phyloP scores from a whole-genome alignment of 306 rosid species.

The Lupinus albus region DNA sequence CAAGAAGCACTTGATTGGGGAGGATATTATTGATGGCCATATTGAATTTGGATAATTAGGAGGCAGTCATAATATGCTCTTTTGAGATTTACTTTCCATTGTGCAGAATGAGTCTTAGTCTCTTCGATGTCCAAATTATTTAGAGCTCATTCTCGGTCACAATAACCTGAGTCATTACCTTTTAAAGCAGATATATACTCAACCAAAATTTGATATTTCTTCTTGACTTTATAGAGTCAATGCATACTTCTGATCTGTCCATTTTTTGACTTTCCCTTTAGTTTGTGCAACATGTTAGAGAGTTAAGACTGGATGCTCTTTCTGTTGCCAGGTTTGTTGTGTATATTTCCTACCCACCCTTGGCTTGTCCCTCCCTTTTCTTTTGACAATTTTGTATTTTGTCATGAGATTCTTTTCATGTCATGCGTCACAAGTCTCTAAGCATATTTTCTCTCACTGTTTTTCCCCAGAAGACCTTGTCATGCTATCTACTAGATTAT shows the following conservation, averaged over 20 bases:
- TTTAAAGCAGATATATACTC: conserved; percentile 5
- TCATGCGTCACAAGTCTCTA: background rate
- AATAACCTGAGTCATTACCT: background rate
- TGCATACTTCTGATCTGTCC: background rate
- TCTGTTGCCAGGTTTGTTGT: conserved; percentile 5
- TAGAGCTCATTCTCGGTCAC: background rate
- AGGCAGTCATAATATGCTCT: conserved; percentile 1
- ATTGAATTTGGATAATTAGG: conserved; percentile 23
- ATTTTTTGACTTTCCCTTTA: conserved; percentile 7
- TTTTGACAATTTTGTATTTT: background rate
- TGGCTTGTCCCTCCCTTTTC: conserved; percentile 11
- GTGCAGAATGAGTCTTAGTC: background rate
- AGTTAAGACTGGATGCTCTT: conserved; percentile 9
- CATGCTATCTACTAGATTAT: conserved; percentile 16
- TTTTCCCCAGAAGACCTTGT: conserved; percentile 2
- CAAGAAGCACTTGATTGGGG: background rate
- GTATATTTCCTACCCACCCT: background rate
- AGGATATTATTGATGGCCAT: background rate
- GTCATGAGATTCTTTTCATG: conserved; percentile 21
- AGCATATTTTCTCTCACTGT: conserved; percentile 15
- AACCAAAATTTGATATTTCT: conserved; percentile 11
- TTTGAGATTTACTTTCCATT: conserved; percentile 1
- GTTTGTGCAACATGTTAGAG: background rate
- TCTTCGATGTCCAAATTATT: conserved; percentile 4
- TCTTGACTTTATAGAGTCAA: background rate